These are phyloP conservation scores for Salix caprea DNA, from an alignment of 345 rosid genomes.

Conservation along the genomic window DNA sequence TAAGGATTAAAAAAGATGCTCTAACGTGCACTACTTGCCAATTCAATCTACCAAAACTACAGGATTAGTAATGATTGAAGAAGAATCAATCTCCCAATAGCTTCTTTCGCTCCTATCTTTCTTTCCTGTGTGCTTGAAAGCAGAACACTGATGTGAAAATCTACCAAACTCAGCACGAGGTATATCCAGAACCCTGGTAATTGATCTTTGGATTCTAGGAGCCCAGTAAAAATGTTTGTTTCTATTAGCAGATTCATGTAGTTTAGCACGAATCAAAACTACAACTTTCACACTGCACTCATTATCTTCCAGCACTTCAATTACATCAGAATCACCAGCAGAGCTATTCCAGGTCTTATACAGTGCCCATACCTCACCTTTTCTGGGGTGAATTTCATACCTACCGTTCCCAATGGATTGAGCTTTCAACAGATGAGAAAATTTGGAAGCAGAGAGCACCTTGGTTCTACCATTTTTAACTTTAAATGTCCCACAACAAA, in stretches of 20 bases:
- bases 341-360: slow-evolving; percentile 28
- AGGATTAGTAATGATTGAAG: slow-evolving; percentile 24
- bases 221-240: slow-evolving; percentile 23
- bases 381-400: slow-evolving; percentile 37
- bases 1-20: background rate
- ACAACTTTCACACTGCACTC: slow-evolving; percentile 21
- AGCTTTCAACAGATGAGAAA: slow-evolving; percentile 47
- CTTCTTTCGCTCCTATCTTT: slow-evolving; percentile 6
- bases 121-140: slow-evolving; percentile 25
- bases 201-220: slow-evolving; percentile 33
- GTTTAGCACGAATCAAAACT: slow-evolving; percentile 21
- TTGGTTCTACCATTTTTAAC: slow-evolving; percentile 25
- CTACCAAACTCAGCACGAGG: slow-evolving; percentile 23
- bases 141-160: slow-evolving; percentile 61
- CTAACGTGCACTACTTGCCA: background rate
- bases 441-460: slow-evolving; percentile 21
- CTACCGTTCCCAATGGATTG: slow-evolving; percentile 8
- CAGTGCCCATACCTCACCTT: slow-evolving; percentile 62
- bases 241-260: background rate
- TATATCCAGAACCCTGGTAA: slow-evolving; percentile 26
- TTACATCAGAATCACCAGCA: slow-evolving; percentile 36
- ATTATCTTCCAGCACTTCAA: slow-evolving; percentile 40
- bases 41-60: slow-evolving; percentile 21
- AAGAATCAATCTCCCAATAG: slow-evolving; percentile 48
- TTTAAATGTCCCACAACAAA: slow-evolving; percentile 49